Conservation (phyloP, 1,284 basidiomycete genomes). For the Tilletia indica region DNA sequence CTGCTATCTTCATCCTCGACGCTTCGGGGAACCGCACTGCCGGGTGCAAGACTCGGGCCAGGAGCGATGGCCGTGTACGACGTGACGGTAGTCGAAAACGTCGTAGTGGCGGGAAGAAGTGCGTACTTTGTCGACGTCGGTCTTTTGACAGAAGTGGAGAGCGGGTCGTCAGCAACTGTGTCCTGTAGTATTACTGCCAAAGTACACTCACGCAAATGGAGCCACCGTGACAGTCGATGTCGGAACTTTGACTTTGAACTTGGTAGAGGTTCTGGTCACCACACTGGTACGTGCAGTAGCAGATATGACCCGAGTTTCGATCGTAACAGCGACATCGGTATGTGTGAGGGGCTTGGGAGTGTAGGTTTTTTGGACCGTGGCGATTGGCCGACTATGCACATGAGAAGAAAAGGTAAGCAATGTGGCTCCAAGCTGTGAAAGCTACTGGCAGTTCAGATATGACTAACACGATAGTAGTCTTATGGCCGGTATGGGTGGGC, state of each 20-base stretch:
- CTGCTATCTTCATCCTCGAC: background rate
- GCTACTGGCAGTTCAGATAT: no score
- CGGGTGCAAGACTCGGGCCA: background rate
- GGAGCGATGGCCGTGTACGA: background rate
- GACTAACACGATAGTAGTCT: background rate
- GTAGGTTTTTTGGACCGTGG: background rate
- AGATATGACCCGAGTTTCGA: background rate
- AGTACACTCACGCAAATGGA: background rate
- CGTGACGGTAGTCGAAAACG: background rate
- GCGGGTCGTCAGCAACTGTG: no score
- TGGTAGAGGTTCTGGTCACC: background rate
- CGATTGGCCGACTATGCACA: background rate
- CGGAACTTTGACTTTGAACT: background rate
- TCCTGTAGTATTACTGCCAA: no score
- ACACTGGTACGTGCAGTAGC: background rate
- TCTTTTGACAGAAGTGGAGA: background rate
- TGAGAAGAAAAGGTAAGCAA: background rate
- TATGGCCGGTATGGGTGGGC: background rate
- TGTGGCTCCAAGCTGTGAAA: no score
- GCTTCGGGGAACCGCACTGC: background rate
- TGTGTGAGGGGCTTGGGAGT: background rate
- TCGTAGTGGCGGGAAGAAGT: background rate
- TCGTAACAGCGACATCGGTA: background rate
- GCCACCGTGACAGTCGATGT: background rate
- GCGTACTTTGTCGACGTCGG: background rate